phyloP scores from a whole-genome alignment of 2,329 filamentous ascomycete species.

The Penicillium sp. region DNA sequence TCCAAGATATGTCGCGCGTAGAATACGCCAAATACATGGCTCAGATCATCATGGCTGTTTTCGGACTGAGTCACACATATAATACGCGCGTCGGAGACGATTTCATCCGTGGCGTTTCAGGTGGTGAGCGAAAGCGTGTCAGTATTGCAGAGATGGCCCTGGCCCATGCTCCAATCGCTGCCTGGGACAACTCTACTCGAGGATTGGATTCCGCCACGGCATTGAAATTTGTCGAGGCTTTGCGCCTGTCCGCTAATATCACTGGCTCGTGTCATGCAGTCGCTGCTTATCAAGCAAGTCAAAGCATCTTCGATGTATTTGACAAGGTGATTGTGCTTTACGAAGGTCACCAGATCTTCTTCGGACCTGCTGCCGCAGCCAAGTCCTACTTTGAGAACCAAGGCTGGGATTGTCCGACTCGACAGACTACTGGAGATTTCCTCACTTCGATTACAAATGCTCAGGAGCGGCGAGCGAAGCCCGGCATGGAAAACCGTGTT shows the following conservation, averaged over 20 bases:
- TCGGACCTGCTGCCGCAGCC: conserved; percentile 60
- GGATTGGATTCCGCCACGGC: conserved; percentile 54
- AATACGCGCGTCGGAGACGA: conserved; percentile 51
- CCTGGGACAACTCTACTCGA: conserved; percentile 47
- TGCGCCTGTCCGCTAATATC: conserved; percentile 50
- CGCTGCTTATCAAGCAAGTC: conserved; percentile 52
- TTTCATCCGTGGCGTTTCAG: conserved; percentile 59
- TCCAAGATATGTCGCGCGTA: conserved; percentile 31
- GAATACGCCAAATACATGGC: conserved; percentile 43
- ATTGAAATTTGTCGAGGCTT: conserved; percentile 52
- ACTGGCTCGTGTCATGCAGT: conserved; percentile 49
- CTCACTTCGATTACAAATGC: conserved; percentile 67
- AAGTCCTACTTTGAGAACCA: conserved; percentile 65
- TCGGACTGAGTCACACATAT: conserved; percentile 49
- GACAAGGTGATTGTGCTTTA: conserved; percentile 71
- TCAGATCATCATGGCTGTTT: conserved; percentile 46
- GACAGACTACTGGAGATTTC: conserved; percentile 69
- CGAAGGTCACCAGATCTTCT: conserved; percentile 72
- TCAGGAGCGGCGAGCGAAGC: conserved; percentile 53
- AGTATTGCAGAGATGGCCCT: conserved; percentile 56
- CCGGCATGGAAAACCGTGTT: conserved; percentile 61
- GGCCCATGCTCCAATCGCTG: conserved; percentile 43
- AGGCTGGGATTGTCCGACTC: conserved; percentile 65
- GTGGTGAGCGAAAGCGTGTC: conserved; percentile 61
- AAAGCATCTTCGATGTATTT: conserved; percentile 53